Conservation (phyloP, 1,284 basidiomycete species). For the Termitomyces sp. region DNA sequence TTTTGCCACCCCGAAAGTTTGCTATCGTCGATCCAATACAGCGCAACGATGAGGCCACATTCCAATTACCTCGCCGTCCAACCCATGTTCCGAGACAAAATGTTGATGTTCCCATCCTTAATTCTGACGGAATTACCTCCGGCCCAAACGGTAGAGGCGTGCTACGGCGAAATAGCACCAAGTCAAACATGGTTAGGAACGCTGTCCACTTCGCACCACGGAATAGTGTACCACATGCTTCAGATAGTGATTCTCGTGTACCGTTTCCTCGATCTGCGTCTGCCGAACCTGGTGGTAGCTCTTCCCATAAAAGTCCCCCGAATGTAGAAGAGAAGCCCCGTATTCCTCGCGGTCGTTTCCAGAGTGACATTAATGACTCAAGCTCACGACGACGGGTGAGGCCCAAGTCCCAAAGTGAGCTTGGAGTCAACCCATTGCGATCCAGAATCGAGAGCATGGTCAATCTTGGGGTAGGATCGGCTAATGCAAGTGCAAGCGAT, state of each 20-base stretch:
- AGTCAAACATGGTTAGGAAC: conserved; percentile 35
- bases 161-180: conserved; percentile 54
- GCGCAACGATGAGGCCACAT: conserved; percentile 44
- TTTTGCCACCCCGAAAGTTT: conserved; percentile 53
- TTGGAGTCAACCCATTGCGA: conserved; percentile 45
- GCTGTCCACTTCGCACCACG: conserved; percentile 44
- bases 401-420: conserved; percentile 66
- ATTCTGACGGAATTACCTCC: conserved; percentile 45
- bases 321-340: conserved; percentile 38
- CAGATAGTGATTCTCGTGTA: conserved; percentile 37
- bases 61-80: conserved; percentile 50
- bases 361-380: conserved; percentile 63
- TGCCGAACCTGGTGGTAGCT: conserved; percentile 34
- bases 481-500: conserved; percentile 60
- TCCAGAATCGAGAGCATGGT: conserved; percentile 68
- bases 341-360: conserved; percentile 56
- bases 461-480: conserved; percentile 49
- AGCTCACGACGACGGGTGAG: conserved; percentile 48
- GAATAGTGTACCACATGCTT: conserved; percentile 30
- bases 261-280: conserved; percentile 62
- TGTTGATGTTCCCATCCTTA: conserved; percentile 45
- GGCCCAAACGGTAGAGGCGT: conserved; percentile 38
- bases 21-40: conserved; percentile 44
- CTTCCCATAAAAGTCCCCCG: conserved; percentile 3
- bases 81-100: conserved; percentile 61